phyloP scores from a whole-genome alignment of 2,329 filamentous ascomycete species.

The Colletotrichum endophyticum region DNA sequence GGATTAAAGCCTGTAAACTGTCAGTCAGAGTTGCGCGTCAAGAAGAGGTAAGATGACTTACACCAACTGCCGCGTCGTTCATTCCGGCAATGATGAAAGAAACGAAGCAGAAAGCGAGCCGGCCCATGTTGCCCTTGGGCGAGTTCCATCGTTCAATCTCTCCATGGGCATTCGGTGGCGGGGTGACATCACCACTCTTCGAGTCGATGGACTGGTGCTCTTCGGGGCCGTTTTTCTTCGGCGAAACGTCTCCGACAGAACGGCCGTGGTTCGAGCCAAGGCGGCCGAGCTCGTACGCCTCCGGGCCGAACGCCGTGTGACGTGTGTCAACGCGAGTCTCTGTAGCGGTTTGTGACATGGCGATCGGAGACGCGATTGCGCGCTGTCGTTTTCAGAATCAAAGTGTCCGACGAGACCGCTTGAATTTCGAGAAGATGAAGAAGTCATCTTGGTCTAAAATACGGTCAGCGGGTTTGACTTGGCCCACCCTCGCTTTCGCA shows the following conservation, averaged over 20 bases:
- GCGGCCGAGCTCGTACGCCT: constrained; percentile 10
- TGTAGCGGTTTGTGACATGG: constrained; percentile 21
- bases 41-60: constrained; percentile 29
- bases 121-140: constrained; percentile 34
- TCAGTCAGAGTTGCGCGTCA: neutral
- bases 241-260: neutral
- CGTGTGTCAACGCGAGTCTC: constrained; percentile 10
- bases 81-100: constrained; percentile 65
- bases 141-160: constrained; percentile 38
- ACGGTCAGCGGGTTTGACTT: neutral
- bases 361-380: neutral
- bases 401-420: neutral
- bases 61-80: constrained; percentile 67
- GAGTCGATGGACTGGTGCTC: neutral
- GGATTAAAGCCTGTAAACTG: constrained; percentile 39
- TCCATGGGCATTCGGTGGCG: constrained; percentile 5
- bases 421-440: neutral
- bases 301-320: neutral
- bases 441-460: neutral
- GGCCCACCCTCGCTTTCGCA: neutral
- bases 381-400: neutral
- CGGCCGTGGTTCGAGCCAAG: neutral
- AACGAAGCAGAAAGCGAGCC: constrained; percentile 52
- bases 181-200: neutral
- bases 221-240: neutral